A percentile compares a stretch with the other conserved stretches of the same genome.
phyloP scores from a whole-genome alignment of 345 rosid genomes.

The Eucalyptus sp. region DNA sequence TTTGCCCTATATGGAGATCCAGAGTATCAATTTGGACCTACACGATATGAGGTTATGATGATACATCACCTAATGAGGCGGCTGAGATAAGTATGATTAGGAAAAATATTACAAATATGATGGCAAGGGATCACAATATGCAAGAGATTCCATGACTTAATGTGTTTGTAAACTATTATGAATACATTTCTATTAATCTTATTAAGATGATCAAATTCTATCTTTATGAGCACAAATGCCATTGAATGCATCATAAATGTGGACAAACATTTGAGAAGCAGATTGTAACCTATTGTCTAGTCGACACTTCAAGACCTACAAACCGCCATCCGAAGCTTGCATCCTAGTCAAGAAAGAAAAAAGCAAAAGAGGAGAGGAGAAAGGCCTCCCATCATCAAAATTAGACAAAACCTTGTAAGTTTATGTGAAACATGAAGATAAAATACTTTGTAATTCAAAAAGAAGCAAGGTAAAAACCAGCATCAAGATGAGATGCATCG shows the following conservation, averaged over 20 bases:
- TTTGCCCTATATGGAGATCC: background rate
- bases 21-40: fast-evolving
- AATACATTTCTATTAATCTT: too few species aligned
- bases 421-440: background rate
- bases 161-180: too few species aligned
- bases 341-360: too few species aligned
- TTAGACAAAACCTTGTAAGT: background rate
- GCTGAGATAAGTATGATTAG: too few species aligned
- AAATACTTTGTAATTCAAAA: background rate
- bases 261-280: background rate
- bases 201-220: too few species aligned
- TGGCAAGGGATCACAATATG: too few species aligned
- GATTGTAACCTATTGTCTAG: background rate
- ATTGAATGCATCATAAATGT: background rate
- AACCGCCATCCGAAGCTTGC: too few species aligned
- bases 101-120: too few species aligned
- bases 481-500: background rate
- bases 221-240: background rate
- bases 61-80: background rate
- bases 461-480: background rate
- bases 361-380: background rate
- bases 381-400: background rate
- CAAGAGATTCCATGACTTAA: too few species aligned
- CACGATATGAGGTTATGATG: background rate
- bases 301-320: too few species aligned